Conservation (phyloP, 2,329 filamentous ascomycete species). For the Colletotrichum musae region DNA sequence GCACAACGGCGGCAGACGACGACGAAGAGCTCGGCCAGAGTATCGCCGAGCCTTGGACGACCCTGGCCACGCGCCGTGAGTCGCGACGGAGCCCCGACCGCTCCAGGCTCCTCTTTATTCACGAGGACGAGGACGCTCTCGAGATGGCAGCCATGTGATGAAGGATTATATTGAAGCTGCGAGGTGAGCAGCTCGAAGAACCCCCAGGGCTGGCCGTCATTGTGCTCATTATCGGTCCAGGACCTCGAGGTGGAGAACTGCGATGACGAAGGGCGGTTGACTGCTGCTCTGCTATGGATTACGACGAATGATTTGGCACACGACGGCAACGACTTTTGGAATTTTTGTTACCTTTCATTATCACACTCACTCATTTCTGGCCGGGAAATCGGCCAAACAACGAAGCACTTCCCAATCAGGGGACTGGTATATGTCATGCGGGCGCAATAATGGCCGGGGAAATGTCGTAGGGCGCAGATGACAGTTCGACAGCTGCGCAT, state of each 20-base stretch:
- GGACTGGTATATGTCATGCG: neutral
- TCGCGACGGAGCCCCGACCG: neutral
- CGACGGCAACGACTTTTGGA: neutral
- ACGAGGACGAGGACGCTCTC: neutral
- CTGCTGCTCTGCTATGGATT: neutral
- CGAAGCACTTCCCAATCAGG: slow-evolving; percentile 1
- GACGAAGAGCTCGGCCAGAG: slow-evolving; percentile 11
- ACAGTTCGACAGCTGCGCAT: slow-evolving; percentile 28
- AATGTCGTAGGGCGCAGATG: neutral
- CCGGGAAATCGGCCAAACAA: slow-evolving; percentile 14
- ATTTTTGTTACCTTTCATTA: too few relatives aligned
- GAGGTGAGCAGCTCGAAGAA: neutral
- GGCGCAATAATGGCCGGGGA: slow-evolving; percentile 1
- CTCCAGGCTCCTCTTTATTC: slow-evolving; percentile 10
- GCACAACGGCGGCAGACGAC: slow-evolving; percentile 3
- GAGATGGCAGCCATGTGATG: slow-evolving; percentile 11
- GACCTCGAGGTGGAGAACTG: neutral
- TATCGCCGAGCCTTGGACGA: slow-evolving; percentile 17
- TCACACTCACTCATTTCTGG: slow-evolving; percentile 34
- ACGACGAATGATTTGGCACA: slow-evolving; percentile 17
- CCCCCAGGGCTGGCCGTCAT: neutral
- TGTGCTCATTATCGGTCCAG: neutral
- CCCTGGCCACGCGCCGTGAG: slow-evolving; percentile 23
- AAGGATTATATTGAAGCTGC: too few relatives aligned
- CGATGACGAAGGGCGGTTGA: neutral